Base-by-base conservation (phyloP, 441 rosid species). In the Metrosideros polymorpha region DNA sequence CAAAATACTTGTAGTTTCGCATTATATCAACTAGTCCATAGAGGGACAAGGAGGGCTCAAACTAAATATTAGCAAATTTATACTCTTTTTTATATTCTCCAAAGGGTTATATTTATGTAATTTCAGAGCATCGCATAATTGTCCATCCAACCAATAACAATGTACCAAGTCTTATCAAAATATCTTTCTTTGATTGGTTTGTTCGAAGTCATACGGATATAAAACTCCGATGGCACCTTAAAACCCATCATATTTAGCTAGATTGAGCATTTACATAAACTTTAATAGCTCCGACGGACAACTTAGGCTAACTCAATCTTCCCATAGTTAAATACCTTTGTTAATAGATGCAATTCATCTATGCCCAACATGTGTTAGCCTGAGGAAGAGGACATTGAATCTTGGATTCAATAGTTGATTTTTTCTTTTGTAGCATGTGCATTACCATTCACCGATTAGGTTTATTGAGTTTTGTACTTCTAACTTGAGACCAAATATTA, bases 331-430 rank as follows among this genome's bases (percentile, higher is more conserved):
- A 22, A 66, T 66, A 35, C 14, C 15, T 35, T 12, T 1, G 4
- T 19, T 9, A 18, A 35, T 9, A 66, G 15, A 35, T 24, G 47
- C 79, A 35, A 35, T 47, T 2, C 9, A 35, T 66, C 2, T 19
- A 35, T 35, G 61, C 15, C 12, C 1, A 1, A 0, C n/a, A 35
- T 5, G 45, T 9, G 13, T 32, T 6, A 13, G 3, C 18, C 8
- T 1, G 5, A 55, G 29, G 59, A 55, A 55, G 59, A 55, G 10
- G 27, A 66, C 45, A 2, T 35, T 66, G 77, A 10, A 19, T 35
- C 8, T 0, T 9, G 45, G 2, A 35, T 35, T 66, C 14, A 2
- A 32, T 32, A 5, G 2, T 1, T 3, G 7, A 10, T 32, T 0
- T 35, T 66, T 9, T 9, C 4, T 9, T 63, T 63, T 32, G 25